phyloP scores from a whole-genome alignment of 208 protist genomes.

The Trypanosoma mega region DNA sequence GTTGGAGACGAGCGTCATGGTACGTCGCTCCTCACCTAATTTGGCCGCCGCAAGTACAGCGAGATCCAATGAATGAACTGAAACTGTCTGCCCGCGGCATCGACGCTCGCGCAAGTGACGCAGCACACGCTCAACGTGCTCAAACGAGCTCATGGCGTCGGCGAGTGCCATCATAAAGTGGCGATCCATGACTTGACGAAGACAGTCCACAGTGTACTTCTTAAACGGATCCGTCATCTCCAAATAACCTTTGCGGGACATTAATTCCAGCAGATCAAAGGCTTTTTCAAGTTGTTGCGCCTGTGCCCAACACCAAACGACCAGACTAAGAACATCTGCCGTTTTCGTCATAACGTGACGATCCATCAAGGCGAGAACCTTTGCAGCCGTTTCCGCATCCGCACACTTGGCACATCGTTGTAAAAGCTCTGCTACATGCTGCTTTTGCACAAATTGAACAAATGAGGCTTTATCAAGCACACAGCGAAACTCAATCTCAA shows the following conservation, averaged over 20 bases:
- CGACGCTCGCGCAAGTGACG: conserved; percentile 45
- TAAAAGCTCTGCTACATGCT: conserved; percentile 72
- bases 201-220: conserved; percentile 60
- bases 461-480: conserved; percentile 75
- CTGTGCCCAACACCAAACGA: conserved; percentile 76
- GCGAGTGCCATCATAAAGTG: conserved; percentile 73
- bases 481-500: conserved; percentile 83
- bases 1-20: conserved; percentile 53
- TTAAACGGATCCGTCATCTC: conserved; percentile 68
- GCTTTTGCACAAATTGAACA: conserved; percentile 70
- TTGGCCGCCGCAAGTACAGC: conserved; percentile 61
- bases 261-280: conserved; percentile 74
- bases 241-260: conserved; percentile 76
- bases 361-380: conserved; percentile 83
- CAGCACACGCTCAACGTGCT: conserved; percentile 48
- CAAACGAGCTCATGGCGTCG: conserved; percentile 40
- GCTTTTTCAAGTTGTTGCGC: conserved; percentile 68
- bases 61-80: conserved; percentile 74
- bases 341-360: conserved; percentile 74
- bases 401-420: conserved; percentile 75
- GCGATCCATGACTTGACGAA: conserved; percentile 78
- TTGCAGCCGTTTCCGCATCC: conserved; percentile 58
- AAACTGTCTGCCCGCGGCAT: conserved; percentile 42
- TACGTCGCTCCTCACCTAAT: conserved; percentile 66
- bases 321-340: conserved; percentile 67